Percentiles rank a stretch among this genome's conserved stretches.
phyloP scores from a whole-genome alignment of 2,329 filamentous ascomycete genomes.

The Fusarium proliferatum region DNA sequence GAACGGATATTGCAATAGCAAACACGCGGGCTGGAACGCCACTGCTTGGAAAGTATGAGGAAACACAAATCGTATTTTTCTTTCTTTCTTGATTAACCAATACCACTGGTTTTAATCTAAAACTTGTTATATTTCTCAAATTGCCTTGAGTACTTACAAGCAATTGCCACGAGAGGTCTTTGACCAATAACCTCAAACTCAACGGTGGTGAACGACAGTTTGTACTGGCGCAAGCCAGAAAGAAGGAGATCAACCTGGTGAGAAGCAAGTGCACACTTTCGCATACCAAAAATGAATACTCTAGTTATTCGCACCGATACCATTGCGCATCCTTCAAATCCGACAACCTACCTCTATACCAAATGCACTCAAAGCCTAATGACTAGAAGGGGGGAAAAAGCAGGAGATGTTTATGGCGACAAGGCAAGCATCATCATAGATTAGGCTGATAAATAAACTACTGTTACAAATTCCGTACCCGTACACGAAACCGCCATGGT shows the following conservation, averaged over 20 bases:
- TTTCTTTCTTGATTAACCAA: slow-evolving; percentile 12
- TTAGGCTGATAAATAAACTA: slow-evolving; percentile 36
- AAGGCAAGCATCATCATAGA: slow-evolving; percentile 18
- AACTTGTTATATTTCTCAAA: not conserved
- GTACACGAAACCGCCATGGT: slow-evolving; percentile 23
- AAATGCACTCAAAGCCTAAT: not conserved
- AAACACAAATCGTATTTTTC: slow-evolving; percentile 1
- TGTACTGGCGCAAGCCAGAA: not conserved
- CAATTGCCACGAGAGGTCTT: not conserved
- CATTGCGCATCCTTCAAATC: not conserved
- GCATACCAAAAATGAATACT: not conserved
- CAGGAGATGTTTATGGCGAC: not conserved
- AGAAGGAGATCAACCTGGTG: not conserved
- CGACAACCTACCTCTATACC: not conserved
- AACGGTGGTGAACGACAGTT: not conserved
- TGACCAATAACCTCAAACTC: not conserved
- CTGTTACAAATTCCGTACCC: slow-evolving; percentile 29
- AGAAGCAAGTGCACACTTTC: not conserved
- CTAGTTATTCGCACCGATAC: not conserved
- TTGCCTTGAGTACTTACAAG: not conserved
- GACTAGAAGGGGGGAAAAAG: not conserved
- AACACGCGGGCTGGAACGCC: not conserved
- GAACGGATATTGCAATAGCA: not conserved
- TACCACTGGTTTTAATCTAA: slow-evolving; percentile 3
- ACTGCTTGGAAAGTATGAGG: slow-evolving; percentile 5